Conservation (phyloP, 192 early-diverging fungal genomes). For the Funneliformis geosporum region DNA sequence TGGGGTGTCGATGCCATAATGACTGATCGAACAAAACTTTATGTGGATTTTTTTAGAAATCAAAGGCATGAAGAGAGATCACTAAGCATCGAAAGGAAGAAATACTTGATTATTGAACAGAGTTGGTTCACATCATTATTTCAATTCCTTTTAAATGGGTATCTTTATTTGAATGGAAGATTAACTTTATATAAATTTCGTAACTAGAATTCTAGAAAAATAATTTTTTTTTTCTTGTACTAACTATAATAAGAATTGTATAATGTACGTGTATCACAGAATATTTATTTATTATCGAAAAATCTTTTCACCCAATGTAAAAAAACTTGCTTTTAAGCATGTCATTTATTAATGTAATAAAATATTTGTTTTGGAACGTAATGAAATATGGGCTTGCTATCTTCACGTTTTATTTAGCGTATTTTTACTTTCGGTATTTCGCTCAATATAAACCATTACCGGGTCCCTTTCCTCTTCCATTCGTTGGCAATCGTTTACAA, state of each 20-base stretch:
- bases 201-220: no score
- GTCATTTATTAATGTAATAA: background rate
- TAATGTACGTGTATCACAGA: no score
- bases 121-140: no score
- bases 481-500: conserved; percentile 5
- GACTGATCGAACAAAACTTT: conserved; percentile 45
- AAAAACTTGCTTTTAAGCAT: background rate
- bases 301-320: no score
- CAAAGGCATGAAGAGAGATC: background rate
- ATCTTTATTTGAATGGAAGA: no score
- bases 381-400: background rate
- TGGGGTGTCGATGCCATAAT: conserved; percentile 55
- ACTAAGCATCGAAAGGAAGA: background rate
- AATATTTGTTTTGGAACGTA: background rate
- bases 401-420: background rate
- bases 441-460: background rate
- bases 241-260: no score
- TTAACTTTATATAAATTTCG: no score
- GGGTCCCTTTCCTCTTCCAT: conserved; percentile 18
- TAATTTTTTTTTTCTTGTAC: no score
- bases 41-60: background rate
- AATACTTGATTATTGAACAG: background rate
- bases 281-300: no score
- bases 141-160: no score
- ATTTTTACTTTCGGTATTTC: conserved; percentile 16